These are phyloP conservation scores for Sanghuangporus weigelae DNA, from an alignment of 1,284 basidiomycete species.

Conservation along the genomic window DNA sequence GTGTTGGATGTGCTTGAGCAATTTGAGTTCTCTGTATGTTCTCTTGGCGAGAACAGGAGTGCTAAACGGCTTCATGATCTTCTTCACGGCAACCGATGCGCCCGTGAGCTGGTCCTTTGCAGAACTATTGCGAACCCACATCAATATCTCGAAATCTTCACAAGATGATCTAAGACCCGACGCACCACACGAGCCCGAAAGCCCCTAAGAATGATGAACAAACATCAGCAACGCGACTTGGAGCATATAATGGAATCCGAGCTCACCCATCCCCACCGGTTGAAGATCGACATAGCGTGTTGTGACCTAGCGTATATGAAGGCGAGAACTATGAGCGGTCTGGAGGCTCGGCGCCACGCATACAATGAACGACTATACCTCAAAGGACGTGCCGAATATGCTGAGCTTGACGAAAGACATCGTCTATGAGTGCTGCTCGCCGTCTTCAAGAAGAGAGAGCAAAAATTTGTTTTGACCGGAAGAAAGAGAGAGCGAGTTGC, in stretches of 20 bases:
- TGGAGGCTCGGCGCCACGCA: slow-evolving; percentile 5
- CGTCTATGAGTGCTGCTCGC: neutral
- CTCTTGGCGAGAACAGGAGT: slow-evolving; percentile 97
- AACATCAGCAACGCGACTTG: slow-evolving; percentile 15
- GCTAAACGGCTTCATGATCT: slow-evolving; percentile 98
- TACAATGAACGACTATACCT: slow-evolving; percentile 43
- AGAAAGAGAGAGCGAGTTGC: neutral
- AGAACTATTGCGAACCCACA: slow-evolving; percentile 49
- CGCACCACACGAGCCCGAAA: slow-evolving; percentile 92
- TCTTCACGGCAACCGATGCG: slow-evolving; percentile 95
- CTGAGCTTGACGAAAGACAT: slow-evolving; percentile 97
- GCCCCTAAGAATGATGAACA: slow-evolving; percentile 51
- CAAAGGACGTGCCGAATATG: slow-evolving; percentile 96
- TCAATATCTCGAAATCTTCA: neutral
- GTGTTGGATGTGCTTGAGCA: slow-evolving; percentile 98
- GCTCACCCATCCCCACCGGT: slow-evolving; percentile 97
- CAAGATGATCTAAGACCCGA: neutral
- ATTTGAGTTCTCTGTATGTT: slow-evolving; percentile 97
- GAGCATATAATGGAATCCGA: slow-evolving; percentile 20
- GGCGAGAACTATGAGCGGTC: slow-evolving; percentile 1
- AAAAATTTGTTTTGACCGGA: neutral
- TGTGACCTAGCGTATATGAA: slow-evolving; percentile 66
- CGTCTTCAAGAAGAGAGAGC: neutral
- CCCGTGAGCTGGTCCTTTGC: slow-evolving; percentile 97
- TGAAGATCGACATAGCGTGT: slow-evolving; percentile 99